Conservation (phyloP, 1,284 basidiomycete genomes). For the Cryptococcus depauperatus region DNA sequence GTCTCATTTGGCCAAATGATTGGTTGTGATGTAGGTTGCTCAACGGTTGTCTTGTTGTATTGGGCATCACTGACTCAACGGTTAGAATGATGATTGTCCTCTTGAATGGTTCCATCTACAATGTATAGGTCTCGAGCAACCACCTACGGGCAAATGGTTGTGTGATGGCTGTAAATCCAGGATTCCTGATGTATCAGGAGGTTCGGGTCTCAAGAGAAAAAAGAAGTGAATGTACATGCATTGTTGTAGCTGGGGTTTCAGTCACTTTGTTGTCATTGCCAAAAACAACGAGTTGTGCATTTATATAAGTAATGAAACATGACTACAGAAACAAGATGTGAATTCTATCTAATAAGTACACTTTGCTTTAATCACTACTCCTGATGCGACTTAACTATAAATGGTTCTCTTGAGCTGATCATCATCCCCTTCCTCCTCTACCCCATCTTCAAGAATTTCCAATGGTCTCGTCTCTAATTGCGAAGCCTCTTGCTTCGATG, state of each 20-base stretch:
- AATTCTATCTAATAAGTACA: too few species aligned
- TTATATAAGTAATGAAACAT: too few species aligned
- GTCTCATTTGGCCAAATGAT: slow-evolving; percentile 48
- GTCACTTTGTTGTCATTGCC: too few species aligned
- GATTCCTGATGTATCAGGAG: too few species aligned
- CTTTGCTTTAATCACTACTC: too few species aligned
- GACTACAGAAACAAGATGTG: too few species aligned
- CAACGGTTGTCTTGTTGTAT: too few species aligned
- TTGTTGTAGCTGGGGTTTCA: too few species aligned
- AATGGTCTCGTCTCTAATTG: slow-evolving; percentile 13
- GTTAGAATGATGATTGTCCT: slow-evolving; percentile 49
- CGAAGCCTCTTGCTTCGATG: neutral
- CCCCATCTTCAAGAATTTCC: slow-evolving; percentile 22
- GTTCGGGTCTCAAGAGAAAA: neutral
- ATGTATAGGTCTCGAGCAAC: slow-evolving; percentile 32
- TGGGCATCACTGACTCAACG: neutral
- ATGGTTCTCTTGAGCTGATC: slow-evolving; percentile 9
- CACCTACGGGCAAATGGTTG: slow-evolving; percentile 39
- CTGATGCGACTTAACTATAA: slow-evolving; percentile 12
- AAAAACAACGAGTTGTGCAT: too few species aligned
- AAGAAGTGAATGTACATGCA: neutral
- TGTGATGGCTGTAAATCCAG: slow-evolving; percentile 34
- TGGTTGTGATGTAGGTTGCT: slow-evolving; percentile 38
- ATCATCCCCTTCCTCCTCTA: slow-evolving; percentile 11
- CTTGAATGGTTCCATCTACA: slow-evolving; percentile 47